Base-by-base conservation (phyloP, 2,329 filamentous ascomycete species). In the Escovopsis sp. region DNA sequence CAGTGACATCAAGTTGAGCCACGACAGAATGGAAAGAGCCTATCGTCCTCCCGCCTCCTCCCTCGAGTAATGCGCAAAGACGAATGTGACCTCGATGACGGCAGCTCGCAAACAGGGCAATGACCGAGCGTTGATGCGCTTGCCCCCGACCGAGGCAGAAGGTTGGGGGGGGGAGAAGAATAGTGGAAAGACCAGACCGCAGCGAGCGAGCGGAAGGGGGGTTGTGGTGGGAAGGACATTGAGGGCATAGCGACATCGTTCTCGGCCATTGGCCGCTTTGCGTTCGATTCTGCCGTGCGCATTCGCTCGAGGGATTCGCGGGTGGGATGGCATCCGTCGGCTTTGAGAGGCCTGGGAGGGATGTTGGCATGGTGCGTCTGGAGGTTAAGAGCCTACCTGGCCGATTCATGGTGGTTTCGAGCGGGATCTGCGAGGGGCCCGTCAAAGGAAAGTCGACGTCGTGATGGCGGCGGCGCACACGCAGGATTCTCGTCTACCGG, bases 331-430 rank as follows among this genome's bases (percentile, higher is more conserved):
- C 26, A 32, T 12, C n/a, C 33, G 11, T 12, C 33, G 33, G n/a
- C 33, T 35, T n/a, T n/a, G n/a, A n/a, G 40, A 43, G 40, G 47
- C 44, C 39, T 47, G 34, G 18, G 32, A 30, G 42, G 38, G 38
- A 23, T 32, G 43, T 28, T n/a, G 19, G 9, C n/a, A 33, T n/a
- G n/a, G n/a, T n/a, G n/a, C n/a, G n/a, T 46, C 18, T 43, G 42
- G 42, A 37, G n/a, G 35, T 36, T n/a, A n/a, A n/a, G n/a, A 35
- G 36, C 66, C 60, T 75, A 76, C 72, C 72, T 75, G 70, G 67
- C 66, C 72, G 68, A 60, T 75, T 75, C 72, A 76, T 76, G 57
- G 59, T 67, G 60, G 56, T 48, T n/a, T n/a, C n/a, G n/a, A n/a
- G n/a, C n/a, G n/a, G n/a, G n/a, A n/a, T n/a, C n/a, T n/a, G n/a